Base-by-base conservation (phyloP, 176 grass and related monocot species). In the Thalia dealbata region DNA sequence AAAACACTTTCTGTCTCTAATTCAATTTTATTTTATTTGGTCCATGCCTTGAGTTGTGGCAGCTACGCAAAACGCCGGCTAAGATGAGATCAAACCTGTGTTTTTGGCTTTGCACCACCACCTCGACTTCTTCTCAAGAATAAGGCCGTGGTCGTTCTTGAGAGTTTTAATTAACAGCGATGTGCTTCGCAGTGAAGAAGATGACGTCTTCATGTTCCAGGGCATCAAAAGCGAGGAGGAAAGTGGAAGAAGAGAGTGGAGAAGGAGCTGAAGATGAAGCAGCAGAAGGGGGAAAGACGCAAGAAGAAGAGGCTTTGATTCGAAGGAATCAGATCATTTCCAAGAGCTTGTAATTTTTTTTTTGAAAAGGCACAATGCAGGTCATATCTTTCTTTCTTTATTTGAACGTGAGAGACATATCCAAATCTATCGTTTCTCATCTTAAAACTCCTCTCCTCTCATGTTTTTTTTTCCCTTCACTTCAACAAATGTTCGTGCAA, bases 171-270 rank as follows among this genome's bases (percentile, higher is more conserved):
- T 25, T 43, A n/a, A 32, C 32, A 38, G 32, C 4, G 3, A 76
- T 52, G 74, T 76, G 74, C 16, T 76, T 76, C 74, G 32, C 61
- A 3, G 46, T 65, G 19, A 23, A 16, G n/a, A 29, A 28, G 45
- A 76, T 16, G 25, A 38, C 3, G 4, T 4, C 32, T 38, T 38
- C 32, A 38, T 25, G 3, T 45, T 59, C 43, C 3, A 76, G 63
- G 74, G 74, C 60, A 26, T 48, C 45, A 8, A 50, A 74, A 54
- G 52, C 0, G 61, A 65, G 65, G 61, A 65, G 60, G 50, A 50
- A n/a, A 52, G 23, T 6, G 10, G 23, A 42, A 46, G 22, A 10
- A 18, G 11, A 16, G 25, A 19, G 32, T 15, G 19, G 38, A 26
- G 32, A 62, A 44, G 30, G 16, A 27, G 9, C 14, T 14, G 26